phyloP scores from a whole-genome alignment of 2,329 filamentous ascomycete species.

The Colletotrichum higginsianum region DNA sequence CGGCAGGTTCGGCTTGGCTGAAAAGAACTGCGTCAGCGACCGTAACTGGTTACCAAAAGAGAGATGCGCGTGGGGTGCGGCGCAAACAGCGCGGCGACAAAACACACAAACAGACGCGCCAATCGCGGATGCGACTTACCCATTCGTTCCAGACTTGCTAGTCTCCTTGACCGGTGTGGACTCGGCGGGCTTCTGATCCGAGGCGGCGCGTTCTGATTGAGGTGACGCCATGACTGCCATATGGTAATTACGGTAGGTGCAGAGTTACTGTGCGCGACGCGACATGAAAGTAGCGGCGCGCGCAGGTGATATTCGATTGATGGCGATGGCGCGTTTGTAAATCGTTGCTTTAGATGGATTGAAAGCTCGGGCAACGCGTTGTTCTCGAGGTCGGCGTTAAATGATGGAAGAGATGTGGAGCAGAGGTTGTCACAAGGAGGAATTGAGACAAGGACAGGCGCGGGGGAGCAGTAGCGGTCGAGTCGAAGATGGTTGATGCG shows the following conservation, averaged over 20 bases:
- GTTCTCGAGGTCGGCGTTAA: not conserved
- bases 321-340: not conserved
- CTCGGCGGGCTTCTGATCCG: constrained; percentile 64
- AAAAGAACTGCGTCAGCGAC: constrained; percentile 29
- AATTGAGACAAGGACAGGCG: not conserved
- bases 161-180: constrained; percentile 50
- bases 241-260: constrained; percentile 52
- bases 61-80: constrained; percentile 42
- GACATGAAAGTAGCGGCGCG: constrained; percentile 53
- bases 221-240: constrained; percentile 70
- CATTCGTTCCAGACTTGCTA: constrained; percentile 54
- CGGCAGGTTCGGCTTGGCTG: constrained; percentile 49
- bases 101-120: constrained; percentile 2
- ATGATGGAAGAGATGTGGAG: not conserved
- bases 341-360: not conserved
- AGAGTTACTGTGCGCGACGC: constrained; percentile 50
- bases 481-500: constrained; percentile 1
- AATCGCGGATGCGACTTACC: constrained; percentile 50
- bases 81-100: constrained; percentile 42
- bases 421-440: not conserved
- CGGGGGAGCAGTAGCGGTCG: not conserved
- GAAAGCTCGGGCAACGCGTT: not conserved
- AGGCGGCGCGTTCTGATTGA: constrained; percentile 56
- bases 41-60: not conserved
- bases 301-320: constrained; percentile 2